Evolutionary conservation across 2,329 filamentous ascomycete genomes (phyloP), one percentile per base, ranked within the genome.

Genomic region (Monosporascus ibericus): DNA sequence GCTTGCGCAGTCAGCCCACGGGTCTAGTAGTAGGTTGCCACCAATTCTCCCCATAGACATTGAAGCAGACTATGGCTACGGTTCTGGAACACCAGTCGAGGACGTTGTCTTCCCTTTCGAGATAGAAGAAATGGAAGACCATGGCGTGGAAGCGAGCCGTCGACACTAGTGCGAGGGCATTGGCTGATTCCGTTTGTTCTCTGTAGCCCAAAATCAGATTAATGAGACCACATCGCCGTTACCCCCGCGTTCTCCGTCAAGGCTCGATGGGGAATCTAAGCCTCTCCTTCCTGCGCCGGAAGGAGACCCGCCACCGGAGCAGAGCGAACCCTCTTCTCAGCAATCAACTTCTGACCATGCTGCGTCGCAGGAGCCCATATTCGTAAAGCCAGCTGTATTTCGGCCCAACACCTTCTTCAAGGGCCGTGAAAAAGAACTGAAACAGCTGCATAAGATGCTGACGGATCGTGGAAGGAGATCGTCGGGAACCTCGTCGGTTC

Each of bases 321-420:
- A 64, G 44, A 60, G 61, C 15, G 55, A 58, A 17, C 64, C 60
- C n/a, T 63, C 64, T 18, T 67, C 66, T 2, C 65, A 67, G 48
- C 57, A 61, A 34, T 67, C 64, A 39, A 60, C 58, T 46, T 58
- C 60, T 48, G 63, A 65, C 8, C 40, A 60, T 50, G 53, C 55
- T 17, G 48, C 54, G n/a, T 53, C 57, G 8, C 52, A 55, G 47
- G 63, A 65, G 8, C 64, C 62, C 17, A 48, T 68, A 30, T 73
- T 74, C 52, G 70, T 75, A 56, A 74, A 72, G 47, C 81, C 81
- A 2, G 72, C 75, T 0, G 78, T 79, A 1, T 84, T 84, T 47
- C 78, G 81, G 56, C 80, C 79, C 1, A 85, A 85, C 58, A 75
- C 76, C 3, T 70, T 75, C 8, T 85, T 85, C 57, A 75, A 80